Base-by-base conservation (phyloP, 208 protist species). In the Vickermania ingenoplastis region DNA sequence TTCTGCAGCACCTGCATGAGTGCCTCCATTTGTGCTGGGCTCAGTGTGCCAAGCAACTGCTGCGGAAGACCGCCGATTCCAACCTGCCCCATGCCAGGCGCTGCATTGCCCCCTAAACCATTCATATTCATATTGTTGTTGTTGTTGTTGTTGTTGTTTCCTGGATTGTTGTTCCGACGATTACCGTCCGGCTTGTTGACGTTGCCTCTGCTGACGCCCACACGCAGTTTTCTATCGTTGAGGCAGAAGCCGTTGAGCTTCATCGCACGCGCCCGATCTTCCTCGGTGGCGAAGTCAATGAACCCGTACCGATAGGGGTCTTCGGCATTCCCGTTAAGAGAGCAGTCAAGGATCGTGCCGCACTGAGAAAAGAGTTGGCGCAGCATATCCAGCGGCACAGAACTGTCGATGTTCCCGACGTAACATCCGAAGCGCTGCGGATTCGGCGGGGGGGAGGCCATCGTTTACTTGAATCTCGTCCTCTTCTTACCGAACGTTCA, bases 281-380 rank as follows among this genome's bases (percentile, higher is more conserved):
- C 83, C 60, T 89, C 81, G 21, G 77, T 75, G 48, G 75, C 73
- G 56, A 94, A 94, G 69, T 94, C 87, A 50, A 94, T 91, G 61
- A 94, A 94, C 1, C 87, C 87, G 63, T 86, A 94, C 51, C 87
- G 83, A 58, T 89, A 91, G 7, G 81, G 83, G 59, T 91, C 81
- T 21, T 73, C 78, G 48, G 86, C 79, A 2, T 75, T 64, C 11
- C 83, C 83, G 64, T 94, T 94, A n/a, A 94, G 77, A 2, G 81
- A 90, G 71, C 73, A 81, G 65, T 94, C 83, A 36, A 94, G 55
- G 59, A 94, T 91, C 23, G 75, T 80, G 14, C 87, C 87, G 56
- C 83, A 94, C 45, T 85, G 74, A 26, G 65, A 75, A 64, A 94
- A 94, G 3, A 91, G 71, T 59, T 91, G 75, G 61, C 73, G 75